phyloP scores from a whole-genome alignment of 805 yeast species.

The Candida coquimbonensis region DNA sequence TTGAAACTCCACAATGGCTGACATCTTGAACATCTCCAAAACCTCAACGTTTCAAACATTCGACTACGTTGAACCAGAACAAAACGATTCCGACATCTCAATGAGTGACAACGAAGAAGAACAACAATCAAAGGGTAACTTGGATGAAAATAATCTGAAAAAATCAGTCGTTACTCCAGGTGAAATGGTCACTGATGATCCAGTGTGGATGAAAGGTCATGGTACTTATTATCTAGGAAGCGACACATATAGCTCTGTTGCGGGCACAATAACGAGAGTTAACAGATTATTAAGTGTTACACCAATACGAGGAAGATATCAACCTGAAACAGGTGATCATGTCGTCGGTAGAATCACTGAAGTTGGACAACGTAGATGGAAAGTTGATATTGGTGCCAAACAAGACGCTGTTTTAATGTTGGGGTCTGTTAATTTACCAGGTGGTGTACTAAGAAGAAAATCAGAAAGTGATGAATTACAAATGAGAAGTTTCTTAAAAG shows the following conservation, averaged over 20 bases:
- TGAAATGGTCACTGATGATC: slow-evolving; percentile 90
- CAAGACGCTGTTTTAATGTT: slow-evolving; percentile 89
- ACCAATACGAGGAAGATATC: slow-evolving; percentile 81
- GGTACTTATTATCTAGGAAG: slow-evolving; percentile 82
- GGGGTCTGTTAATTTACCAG: slow-evolving; percentile 95
- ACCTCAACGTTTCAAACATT: slow-evolving; percentile 12
- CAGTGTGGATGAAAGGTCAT: slow-evolving; percentile 98
- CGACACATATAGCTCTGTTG: slow-evolving; percentile 82
- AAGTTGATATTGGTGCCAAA: slow-evolving; percentile 91
- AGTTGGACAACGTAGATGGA: slow-evolving; percentile 93
- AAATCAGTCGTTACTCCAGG: slow-evolving; percentile 81
- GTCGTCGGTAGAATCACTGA: slow-evolving; percentile 90
- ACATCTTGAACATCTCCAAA: slow-evolving; percentile 15
- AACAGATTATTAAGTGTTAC: slow-evolving; percentile 80
- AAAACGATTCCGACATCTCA: slow-evolving; percentile 33
- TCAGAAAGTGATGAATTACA: slow-evolving; percentile 93
- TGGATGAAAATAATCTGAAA: slow-evolving; percentile 24
- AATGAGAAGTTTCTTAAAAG: slow-evolving; percentile 90
- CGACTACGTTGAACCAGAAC: slow-evolving; percentile 17
- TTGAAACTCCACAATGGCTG: slow-evolving; percentile 5
- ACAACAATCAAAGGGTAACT: slow-evolving; percentile 14
- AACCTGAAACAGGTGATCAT: slow-evolving; percentile 96
- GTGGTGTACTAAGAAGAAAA: slow-evolving; percentile 91
- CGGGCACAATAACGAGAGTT: slow-evolving; percentile 82
- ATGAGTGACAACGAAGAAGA: slow-evolving; percentile 17